Conservation (phyloP, 2,329 filamentous ascomycete species). For the Nothophaeocryptopus gaeumannii region DNA sequence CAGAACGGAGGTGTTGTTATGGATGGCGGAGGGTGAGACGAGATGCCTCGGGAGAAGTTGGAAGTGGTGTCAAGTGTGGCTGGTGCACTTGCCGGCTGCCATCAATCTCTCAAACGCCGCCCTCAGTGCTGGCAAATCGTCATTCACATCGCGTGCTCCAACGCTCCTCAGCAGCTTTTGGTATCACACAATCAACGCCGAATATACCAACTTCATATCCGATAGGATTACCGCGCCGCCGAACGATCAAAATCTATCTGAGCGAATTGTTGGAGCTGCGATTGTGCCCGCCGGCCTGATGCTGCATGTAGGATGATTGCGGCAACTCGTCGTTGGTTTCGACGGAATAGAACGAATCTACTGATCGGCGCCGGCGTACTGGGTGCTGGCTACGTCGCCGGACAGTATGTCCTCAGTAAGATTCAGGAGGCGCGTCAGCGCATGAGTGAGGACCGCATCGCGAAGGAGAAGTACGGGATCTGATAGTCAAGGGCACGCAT, state of each 20-base stretch:
- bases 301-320: conserved; percentile 53
- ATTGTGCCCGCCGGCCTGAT: conserved; percentile 3
- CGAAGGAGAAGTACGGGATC: conserved; percentile 83
- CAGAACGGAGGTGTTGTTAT: no score
- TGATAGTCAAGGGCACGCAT: not conserved
- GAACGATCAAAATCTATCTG: no score
- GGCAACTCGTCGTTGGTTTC: conserved; percentile 84
- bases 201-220: no score
- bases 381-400: conserved; percentile 85
- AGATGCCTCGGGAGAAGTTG: not conserved
- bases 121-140: conserved; percentile 6
- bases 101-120: not conserved
- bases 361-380: conserved; percentile 84
- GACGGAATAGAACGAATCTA: conserved; percentile 85
- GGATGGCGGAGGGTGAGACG: not conserved
- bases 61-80: conserved; percentile 1
- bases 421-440: conserved; percentile 90
- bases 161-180: conserved; percentile 3
- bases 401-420: conserved; percentile 88
- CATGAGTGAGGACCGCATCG: conserved; percentile 93
- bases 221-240: no score
- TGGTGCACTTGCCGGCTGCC: conserved; percentile 4
- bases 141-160: conserved; percentile 4
- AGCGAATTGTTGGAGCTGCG: no score
- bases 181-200: not conserved